Conservation (phyloP, 441 rosid species). For the Kokia cookei region DNA sequence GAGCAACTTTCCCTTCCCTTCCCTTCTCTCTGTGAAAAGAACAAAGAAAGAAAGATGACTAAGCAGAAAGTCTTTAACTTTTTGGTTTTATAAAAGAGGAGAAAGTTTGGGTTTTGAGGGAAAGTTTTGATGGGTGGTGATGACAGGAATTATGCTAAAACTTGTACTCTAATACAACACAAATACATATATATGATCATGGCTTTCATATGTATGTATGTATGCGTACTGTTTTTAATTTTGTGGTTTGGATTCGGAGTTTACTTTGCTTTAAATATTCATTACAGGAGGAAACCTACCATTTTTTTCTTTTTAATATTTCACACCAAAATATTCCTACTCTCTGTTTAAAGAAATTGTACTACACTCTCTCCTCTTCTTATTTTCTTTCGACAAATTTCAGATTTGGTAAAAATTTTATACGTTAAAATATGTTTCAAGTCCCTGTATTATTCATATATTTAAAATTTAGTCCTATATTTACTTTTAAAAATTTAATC, state of each 20-base stretch:
- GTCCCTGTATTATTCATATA: too few species aligned
- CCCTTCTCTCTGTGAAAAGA: neutral
- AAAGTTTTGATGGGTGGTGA: neutral
- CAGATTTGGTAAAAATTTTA: too few species aligned
- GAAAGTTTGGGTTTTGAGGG: neutral
- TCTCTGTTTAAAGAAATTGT: neutral
- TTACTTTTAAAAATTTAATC: too few species aligned
- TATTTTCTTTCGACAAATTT: neutral
- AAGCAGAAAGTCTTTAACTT: neutral
- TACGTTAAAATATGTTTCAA: too few species aligned
- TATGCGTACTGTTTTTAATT: neutral
- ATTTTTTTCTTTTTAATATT: neutral
- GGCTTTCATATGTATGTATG: neutral
- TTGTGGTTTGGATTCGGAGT: neutral
- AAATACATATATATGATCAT: too few species aligned
- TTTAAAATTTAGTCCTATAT: too few species aligned
- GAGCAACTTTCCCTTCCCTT: neutral
- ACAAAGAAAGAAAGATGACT: slow-evolving; percentile 4
- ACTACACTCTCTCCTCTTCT: neutral
- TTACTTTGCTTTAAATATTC: neutral
- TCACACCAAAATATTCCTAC: neutral
- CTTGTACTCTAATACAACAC: too few species aligned
- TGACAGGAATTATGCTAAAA: neutral
- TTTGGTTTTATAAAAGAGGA: neutral
- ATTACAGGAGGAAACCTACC: neutral